Conservation (phyloP, 805 yeast genomes). For the Scheffersomyces ergatensis region DNA sequence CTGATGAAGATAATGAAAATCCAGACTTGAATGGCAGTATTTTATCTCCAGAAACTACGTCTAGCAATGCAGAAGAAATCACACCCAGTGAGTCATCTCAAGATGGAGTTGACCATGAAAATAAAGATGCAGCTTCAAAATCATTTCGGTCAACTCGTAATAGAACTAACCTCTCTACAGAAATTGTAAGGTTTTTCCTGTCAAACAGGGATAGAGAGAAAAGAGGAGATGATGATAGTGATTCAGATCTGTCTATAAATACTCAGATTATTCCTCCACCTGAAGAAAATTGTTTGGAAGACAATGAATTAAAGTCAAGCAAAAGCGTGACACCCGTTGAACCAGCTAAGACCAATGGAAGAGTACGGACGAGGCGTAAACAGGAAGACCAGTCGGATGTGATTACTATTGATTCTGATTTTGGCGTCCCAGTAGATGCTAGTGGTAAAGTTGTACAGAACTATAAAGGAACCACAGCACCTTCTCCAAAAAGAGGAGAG, state of each 20-base stretch:
- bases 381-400: slow-evolving; percentile 14
- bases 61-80: background rate
- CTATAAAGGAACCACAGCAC: slow-evolving; percentile 2
- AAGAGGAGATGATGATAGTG: slow-evolving; percentile 7
- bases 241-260: slow-evolving; percentile 11
- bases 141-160: background rate
- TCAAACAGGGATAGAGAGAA: slow-evolving; percentile 2
- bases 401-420: slow-evolving; percentile 27
- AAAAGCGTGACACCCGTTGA: slow-evolving; percentile 10
- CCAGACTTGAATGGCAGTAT: too few relatives aligned
- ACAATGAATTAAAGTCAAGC: slow-evolving; percentile 12
- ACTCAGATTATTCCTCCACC: slow-evolving; percentile 6
- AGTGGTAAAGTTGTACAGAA: slow-evolving; percentile 17
- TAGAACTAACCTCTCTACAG: background rate
- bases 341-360: background rate
- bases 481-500: slow-evolving; percentile 2
- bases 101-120: background rate
- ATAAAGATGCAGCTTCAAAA: background rate
- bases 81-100: background rate
- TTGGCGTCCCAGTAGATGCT: slow-evolving; percentile 24
- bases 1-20: background rate
- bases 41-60: too few relatives aligned
- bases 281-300: background rate
- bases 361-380: background rate
- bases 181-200: slow-evolving; percentile 10